phyloP scores from a whole-genome alignment of 805 yeast species.

The Kuraishia cidri region DNA sequence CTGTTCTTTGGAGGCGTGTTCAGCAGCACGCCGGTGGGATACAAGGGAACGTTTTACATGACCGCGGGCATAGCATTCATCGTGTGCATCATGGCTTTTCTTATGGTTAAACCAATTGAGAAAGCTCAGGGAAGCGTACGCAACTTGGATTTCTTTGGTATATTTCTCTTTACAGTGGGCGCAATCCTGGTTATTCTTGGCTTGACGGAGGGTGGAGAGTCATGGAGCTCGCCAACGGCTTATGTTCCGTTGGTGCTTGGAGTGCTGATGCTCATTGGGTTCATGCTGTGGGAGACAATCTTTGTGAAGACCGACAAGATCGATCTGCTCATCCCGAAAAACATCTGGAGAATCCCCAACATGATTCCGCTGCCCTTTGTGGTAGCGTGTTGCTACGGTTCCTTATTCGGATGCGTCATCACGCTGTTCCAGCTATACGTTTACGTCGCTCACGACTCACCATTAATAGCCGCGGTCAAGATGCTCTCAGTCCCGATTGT shows the following conservation, averaged over 20 bases:
- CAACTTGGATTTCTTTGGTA: slow-evolving; percentile 21
- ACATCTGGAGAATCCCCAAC: slow-evolving; percentile 15
- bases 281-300: slow-evolving; percentile 14
- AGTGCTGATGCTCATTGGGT: slow-evolving; percentile 11
- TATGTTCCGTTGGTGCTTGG: slow-evolving; percentile 26
- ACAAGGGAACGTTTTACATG: slow-evolving; percentile 27
- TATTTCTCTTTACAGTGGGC: slow-evolving; percentile 20
- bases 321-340: slow-evolving; percentile 18
- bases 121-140: slow-evolving; percentile 10
- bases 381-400: slow-evolving; percentile 9
- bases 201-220: slow-evolving; percentile 26
- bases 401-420: slow-evolving; percentile 11
- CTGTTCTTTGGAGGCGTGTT: slow-evolving; percentile 36
- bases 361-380: slow-evolving; percentile 13
- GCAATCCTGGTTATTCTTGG: slow-evolving; percentile 24
- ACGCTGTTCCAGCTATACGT: slow-evolving; percentile 5
- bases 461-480: slow-evolving; percentile 4
- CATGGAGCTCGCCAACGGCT: slow-evolving; percentile 23
- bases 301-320: slow-evolving; percentile 8
- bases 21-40: slow-evolving; percentile 23
- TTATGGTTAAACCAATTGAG: slow-evolving; percentile 19
- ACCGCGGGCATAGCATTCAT: slow-evolving; percentile 21
- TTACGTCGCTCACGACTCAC: slow-evolving; percentile 3
- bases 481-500: slow-evolving; percentile 13
- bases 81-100: slow-evolving; percentile 12